These are phyloP conservation scores for Luzula sylvatica DNA, from an alignment of 176 grass and related monocot species.

Conservation along the genomic window DNA sequence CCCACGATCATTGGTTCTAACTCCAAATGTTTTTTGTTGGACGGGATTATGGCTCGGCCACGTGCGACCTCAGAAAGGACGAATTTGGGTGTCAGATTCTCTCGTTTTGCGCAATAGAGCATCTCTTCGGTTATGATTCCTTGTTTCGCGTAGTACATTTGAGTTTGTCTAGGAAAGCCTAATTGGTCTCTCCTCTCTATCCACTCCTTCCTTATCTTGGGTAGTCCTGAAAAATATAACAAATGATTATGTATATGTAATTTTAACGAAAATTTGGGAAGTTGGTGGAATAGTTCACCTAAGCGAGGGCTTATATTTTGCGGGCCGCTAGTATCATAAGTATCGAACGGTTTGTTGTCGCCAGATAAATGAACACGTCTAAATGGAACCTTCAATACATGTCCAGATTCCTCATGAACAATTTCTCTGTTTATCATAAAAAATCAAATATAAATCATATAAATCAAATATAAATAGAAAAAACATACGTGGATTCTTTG, in stretches of 20 bases:
- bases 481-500: slow-evolving; percentile 62
- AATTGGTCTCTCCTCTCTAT: slow-evolving; percentile 68
- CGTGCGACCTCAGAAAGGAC: slow-evolving; percentile 77
- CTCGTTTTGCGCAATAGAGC: slow-evolving; percentile 80
- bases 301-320: slow-evolving; percentile 71
- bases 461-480: background rate
- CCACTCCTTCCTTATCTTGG: slow-evolving; percentile 95
- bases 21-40: slow-evolving; percentile 89
- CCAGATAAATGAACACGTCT: slow-evolving; percentile 70
- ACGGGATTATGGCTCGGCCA: slow-evolving; percentile 90
- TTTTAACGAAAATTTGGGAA: background rate
- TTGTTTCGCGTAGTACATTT: slow-evolving; percentile 97
- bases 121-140: slow-evolving; percentile 95
- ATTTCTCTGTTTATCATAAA: slow-evolving; percentile 59
- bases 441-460: slow-evolving; percentile 7
- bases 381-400: slow-evolving; percentile 82
- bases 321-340: slow-evolving; percentile 91
- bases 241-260: too few relatives aligned
- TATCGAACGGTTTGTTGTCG: slow-evolving; percentile 67
- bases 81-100: slow-evolving; percentile 92
- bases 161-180: slow-evolving; percentile 67
- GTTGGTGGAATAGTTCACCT: slow-evolving; percentile 26
- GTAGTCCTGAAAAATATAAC: slow-evolving; percentile 50
- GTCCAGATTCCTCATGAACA: slow-evolving; percentile 75
- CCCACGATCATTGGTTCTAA: slow-evolving; percentile 98